Percentiles rank a stretch among this genome's conserved stretches.
These are phyloP conservation scores for Pisolithus microcarpus DNA, from an alignment of 768 basidiomycete species.

Conservation along the genomic window DNA sequence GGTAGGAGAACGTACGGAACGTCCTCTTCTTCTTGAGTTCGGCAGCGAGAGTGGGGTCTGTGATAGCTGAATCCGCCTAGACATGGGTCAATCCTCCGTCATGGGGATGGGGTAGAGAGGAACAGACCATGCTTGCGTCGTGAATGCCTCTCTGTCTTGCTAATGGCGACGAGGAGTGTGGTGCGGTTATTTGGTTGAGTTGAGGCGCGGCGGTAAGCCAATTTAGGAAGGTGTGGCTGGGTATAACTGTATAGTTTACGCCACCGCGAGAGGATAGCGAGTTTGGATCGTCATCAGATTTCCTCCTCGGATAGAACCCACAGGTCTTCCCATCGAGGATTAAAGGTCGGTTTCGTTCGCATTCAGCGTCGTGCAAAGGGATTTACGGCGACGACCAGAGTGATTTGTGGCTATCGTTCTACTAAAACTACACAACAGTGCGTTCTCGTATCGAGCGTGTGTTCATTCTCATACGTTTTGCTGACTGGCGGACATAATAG, in stretches of 20 bases:
- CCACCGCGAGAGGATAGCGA: slow-evolving; percentile 5
- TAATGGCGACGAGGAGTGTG: slow-evolving; percentile 11
- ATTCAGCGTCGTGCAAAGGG: neutral
- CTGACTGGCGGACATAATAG: slow-evolving; percentile 29
- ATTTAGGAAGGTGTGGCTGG: slow-evolving; percentile 37
- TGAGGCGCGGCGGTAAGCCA: slow-evolving; percentile 11
- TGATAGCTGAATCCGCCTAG: slow-evolving; percentile 76
- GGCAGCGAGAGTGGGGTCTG: slow-evolving; percentile 90
- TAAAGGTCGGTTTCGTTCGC: slow-evolving; percentile 44
- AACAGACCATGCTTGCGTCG: slow-evolving; percentile 29
- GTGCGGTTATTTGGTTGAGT: slow-evolving; percentile 13
- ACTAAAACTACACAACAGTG: slow-evolving; percentile 38
- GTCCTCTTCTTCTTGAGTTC: slow-evolving; percentile 98
- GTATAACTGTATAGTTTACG: slow-evolving; percentile 58
- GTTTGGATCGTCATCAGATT: slow-evolving; percentile 22
- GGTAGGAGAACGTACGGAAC: slow-evolving; percentile 98
- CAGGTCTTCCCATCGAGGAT: slow-evolving; percentile 89
- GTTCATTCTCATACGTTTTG: neutral
- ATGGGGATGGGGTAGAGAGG: neutral
- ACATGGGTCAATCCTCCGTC: neutral
- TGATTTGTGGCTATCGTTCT: slow-evolving; percentile 84
- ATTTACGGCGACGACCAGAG: slow-evolving; percentile 31
- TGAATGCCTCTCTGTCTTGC: slow-evolving; percentile 20
- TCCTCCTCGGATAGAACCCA: slow-evolving; percentile 75
- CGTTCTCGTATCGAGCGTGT: slow-evolving; percentile 7